These are phyloP conservation scores for Apiotrichum brassicae DNA, from an alignment of 1,284 basidiomycete species.

Conservation along the genomic window DNA sequence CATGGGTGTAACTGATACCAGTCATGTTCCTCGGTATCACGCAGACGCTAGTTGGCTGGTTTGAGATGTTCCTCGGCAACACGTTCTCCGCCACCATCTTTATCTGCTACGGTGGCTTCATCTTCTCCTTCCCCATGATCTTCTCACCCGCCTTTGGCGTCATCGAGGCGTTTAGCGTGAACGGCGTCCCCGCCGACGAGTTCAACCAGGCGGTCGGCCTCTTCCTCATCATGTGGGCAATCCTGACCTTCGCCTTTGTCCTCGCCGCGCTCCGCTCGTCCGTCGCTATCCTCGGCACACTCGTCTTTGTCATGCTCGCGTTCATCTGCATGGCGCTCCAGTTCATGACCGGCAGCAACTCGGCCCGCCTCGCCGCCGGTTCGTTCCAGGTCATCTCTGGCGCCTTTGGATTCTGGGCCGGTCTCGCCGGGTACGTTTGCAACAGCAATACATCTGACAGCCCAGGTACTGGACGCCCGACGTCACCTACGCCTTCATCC, in stretches of 20 bases:
- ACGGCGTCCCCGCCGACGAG: slow-evolving; percentile 17
- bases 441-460: neutral
- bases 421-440: slow-evolving; percentile 9
- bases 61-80: slow-evolving; percentile 23
- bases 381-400: slow-evolving; percentile 8
- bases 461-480: slow-evolving; percentile 16
- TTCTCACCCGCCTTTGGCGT: slow-evolving; percentile 11
- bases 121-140: slow-evolving; percentile 11
- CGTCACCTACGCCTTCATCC: slow-evolving; percentile 10
- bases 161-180: slow-evolving; percentile 6
- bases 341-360: slow-evolving; percentile 1
- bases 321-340: slow-evolving; percentile 8
- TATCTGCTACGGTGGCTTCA: slow-evolving; percentile 15
- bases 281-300: slow-evolving; percentile 14
- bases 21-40: slow-evolving; percentile 17
- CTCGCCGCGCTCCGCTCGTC: slow-evolving; percentile 18
- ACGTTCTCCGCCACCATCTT: slow-evolving; percentile 20
- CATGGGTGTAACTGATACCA: neutral
- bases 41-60: slow-evolving; percentile 18
- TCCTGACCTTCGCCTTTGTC: slow-evolving; percentile 15
- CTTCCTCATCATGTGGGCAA: slow-evolving; percentile 11
- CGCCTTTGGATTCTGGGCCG: slow-evolving; percentile 14
- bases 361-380: slow-evolving; percentile 5
- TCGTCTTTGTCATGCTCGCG: slow-evolving; percentile 7
- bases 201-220: slow-evolving; percentile 11